phyloP scores from a whole-genome alignment of 805 yeast species.

The Lachancea thermotolerans region DNA sequence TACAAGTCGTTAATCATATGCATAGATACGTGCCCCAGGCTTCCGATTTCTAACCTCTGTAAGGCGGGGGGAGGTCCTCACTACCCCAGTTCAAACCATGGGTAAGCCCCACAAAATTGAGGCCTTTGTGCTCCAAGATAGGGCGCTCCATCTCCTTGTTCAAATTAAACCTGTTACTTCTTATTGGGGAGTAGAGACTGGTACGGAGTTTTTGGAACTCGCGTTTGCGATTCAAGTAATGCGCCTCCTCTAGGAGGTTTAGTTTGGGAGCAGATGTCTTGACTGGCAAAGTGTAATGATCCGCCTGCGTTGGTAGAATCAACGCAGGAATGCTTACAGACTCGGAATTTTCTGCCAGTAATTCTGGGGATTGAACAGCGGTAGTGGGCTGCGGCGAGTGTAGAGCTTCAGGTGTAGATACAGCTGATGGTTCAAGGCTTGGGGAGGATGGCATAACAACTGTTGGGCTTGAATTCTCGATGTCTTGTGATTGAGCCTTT shows the following conservation, averaged over 20 bases:
- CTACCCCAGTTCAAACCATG: conserved; percentile 24
- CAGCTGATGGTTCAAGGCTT: neutral
- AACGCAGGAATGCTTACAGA: conserved; percentile 1
- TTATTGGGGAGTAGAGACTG: conserved; percentile 18
- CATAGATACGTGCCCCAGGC: conserved; percentile 1
- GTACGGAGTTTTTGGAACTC: conserved; percentile 17
- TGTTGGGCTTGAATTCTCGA: neutral
- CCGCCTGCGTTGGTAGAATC: neutral
- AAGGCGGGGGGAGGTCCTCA: conserved; percentile 29
- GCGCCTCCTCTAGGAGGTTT: conserved; percentile 6
- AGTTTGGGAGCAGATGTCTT: neutral
- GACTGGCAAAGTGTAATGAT: neutral
- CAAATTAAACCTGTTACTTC: conserved; percentile 10
- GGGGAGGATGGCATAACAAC: no score
- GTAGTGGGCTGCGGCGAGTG: conserved; percentile 5
- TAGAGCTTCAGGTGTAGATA: neutral
- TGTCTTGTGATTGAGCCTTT: neutral
- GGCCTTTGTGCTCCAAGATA: conserved; percentile 17
- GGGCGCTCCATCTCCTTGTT: conserved; percentile 11
- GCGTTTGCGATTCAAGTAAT: conserved; percentile 4
- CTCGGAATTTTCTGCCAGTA: neutral
- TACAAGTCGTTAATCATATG: conserved; percentile 5
- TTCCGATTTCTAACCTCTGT: conserved; percentile 5
- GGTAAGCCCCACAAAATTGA: conserved; percentile 20
- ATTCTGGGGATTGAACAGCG: conserved; percentile 1